Evolutionary conservation across 805 yeast genomes (phyloP).

Genomic region (Ogataea corticis): DNA sequence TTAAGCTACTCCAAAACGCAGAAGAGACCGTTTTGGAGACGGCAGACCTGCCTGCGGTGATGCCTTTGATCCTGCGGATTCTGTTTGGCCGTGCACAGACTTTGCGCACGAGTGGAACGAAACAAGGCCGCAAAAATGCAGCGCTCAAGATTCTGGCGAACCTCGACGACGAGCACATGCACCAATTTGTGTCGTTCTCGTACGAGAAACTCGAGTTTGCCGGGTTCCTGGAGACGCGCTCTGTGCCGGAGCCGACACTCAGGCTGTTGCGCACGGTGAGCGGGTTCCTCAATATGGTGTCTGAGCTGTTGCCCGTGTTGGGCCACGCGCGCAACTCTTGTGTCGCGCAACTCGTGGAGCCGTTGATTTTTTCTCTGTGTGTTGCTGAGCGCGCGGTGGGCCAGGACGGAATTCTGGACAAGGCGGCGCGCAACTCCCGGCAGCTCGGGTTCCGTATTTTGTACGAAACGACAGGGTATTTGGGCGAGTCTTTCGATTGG

Average conservation of each 20-base stretch:
- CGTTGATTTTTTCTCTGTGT: slow-evolving; percentile 56
- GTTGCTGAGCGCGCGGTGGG: slow-evolving; percentile 44
- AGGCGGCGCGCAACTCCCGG: slow-evolving; percentile 60
- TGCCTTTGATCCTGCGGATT: slow-evolving; percentile 75
- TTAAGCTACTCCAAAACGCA: slow-evolving; percentile 56
- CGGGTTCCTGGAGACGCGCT: slow-evolving; percentile 31
- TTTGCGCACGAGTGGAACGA: slow-evolving; percentile 63
- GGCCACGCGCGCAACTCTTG: slow-evolving; percentile 56
- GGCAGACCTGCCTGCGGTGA: slow-evolving; percentile 56
- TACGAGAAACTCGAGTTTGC: slow-evolving; percentile 50
- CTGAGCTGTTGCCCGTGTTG: slow-evolving; percentile 55
- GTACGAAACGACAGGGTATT: slow-evolving; percentile 50
- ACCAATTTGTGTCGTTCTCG: slow-evolving; percentile 62
- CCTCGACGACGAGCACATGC: slow-evolving; percentile 51
- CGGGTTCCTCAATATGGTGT: slow-evolving; percentile 66
- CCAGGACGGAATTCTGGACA: slow-evolving; percentile 31
- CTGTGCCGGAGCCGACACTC: slow-evolving; percentile 27
- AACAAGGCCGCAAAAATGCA: slow-evolving; percentile 70
- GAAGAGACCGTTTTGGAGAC: slow-evolving; percentile 57
- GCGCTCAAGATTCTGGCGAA: slow-evolving; percentile 64
- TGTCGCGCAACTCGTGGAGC: slow-evolving; percentile 52
- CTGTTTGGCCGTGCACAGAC: slow-evolving; percentile 86
- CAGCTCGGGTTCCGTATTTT: slow-evolving; percentile 68
- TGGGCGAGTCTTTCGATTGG: slow-evolving; percentile 62
- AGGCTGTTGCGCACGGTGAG: slow-evolving; percentile 47